Evolutionary conservation across 1,284 basidiomycete genomes (phyloP).

Genomic region (Tylopilus sp.): DNA sequence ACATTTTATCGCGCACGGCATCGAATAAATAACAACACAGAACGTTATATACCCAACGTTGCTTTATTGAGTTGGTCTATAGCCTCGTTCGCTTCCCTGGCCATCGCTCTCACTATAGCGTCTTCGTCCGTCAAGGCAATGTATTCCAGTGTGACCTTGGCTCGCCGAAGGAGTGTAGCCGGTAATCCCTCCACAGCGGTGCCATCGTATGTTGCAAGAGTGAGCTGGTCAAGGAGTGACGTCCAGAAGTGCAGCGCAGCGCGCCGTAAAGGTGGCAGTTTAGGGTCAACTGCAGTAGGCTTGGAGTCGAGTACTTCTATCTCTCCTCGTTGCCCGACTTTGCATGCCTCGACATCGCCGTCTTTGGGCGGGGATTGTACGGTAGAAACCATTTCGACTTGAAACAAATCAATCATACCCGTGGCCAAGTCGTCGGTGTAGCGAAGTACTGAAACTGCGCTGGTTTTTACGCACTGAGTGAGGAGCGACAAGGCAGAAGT

Average conservation of each 20-base stretch:
- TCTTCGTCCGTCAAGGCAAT: slow-evolving; percentile 71
- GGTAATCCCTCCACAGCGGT: slow-evolving; percentile 30
- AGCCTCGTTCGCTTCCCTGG: slow-evolving; percentile 62
- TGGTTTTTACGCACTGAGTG: slow-evolving; percentile 65
- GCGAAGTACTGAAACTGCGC: slow-evolving; percentile 55
- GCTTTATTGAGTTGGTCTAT: slow-evolving; percentile 51
- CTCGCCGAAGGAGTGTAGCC: slow-evolving; percentile 44
- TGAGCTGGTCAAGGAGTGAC: slow-evolving; percentile 54
- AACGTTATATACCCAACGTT: slow-evolving; percentile 40
- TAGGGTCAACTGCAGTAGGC: slow-evolving; percentile 55
- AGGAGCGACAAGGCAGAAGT: slow-evolving; percentile 82
- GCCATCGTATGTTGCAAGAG: slow-evolving; percentile 44
- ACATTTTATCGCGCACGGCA: slow-evolving; percentile 37
- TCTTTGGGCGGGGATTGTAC: slow-evolving; percentile 11
- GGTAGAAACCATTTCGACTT: slow-evolving; percentile 57
- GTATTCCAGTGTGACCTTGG: slow-evolving; percentile 65
- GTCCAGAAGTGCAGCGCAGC: slow-evolving; percentile 77
- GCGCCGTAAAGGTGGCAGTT: slow-evolving; percentile 74
- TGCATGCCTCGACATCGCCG: slow-evolving; percentile 14
- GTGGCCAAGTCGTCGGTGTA: slow-evolving; percentile 60
- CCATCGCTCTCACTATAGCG: slow-evolving; percentile 69
- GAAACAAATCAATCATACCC: slow-evolving; percentile 74
- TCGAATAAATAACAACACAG: background rate
- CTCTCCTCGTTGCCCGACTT: slow-evolving; percentile 14
- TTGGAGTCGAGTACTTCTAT: slow-evolving; percentile 37